Evolutionary conservation across 768 basidiomycete genomes (phyloP), one percentile per base, ranked within the genome.

Genomic region (Mrakia hoshinonis): DNA sequence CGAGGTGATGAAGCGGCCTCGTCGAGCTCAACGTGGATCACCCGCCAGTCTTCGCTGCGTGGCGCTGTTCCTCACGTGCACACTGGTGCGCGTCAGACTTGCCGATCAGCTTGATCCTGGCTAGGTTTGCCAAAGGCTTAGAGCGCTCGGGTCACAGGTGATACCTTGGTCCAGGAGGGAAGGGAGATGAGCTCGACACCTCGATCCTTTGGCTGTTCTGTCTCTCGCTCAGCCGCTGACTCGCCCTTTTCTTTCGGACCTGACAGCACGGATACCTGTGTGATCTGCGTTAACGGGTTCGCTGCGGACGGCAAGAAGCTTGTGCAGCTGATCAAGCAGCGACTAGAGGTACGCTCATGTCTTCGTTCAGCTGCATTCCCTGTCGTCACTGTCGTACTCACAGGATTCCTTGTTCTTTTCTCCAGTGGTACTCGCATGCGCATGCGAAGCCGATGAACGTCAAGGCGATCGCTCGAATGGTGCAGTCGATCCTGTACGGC

Each of bases 401-500:
- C 20, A 7, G 5, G 13, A 3, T 38, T 52, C 31, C 11, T 46
- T n/a, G 7, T 52, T 34, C 39, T 48, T 73, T 72, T 38, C 64
- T 55, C 11, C 74, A 98, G 94, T 98, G 93, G 94, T 99, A 98
- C 81, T 86, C 89, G 69, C 93, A 97, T 80, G 93, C 92, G 12
- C 95, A 99, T 81, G 85, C 91, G 73, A 96, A 96, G 81, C 91
- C 92, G 76, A 97, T 97, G 91, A 88, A 92, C n/a, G 84, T 99
- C 47, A 88, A 89, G 74, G 88, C 93, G 31, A 96, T 99, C 78
- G 96, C 96, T n/a, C 87, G 96, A 71, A 84, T 99, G 76, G 94
- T 99, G 70, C 95, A 98, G 80, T 96, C 94, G 22, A 95, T 98
- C 91, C 85, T 99, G 34, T 99, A 99, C 79, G 89, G 85, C 49